Percentiles rank a stretch among this genome's conserved stretches.
phyloP scores from a whole-genome alignment of 2,329 filamentous ascomycete genomes.

The Venturia asperata region DNA sequence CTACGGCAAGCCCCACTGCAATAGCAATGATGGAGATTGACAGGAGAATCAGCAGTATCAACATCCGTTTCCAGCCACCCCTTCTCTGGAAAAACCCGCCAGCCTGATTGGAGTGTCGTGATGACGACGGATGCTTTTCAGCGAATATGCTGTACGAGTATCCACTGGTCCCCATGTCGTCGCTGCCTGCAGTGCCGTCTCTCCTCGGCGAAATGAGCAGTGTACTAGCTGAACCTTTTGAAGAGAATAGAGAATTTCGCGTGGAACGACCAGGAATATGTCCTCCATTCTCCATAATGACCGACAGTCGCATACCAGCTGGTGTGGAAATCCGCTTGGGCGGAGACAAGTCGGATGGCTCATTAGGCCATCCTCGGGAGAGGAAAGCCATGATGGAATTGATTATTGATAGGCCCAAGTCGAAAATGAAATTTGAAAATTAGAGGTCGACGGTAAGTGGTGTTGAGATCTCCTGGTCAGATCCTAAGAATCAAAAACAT shows the following conservation, averaged over 20 bases:
- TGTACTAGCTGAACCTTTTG: constrained; percentile 11
- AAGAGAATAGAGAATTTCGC: constrained; percentile 5
- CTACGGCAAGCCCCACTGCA: constrained; percentile 35
- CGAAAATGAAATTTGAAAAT: neutral
- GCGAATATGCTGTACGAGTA: constrained; percentile 18
- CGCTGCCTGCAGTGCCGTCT: neutral
- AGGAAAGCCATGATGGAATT: neutral
- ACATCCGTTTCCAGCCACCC: constrained; percentile 36
- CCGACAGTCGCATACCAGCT: constrained; percentile 36
- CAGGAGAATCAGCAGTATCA: constrained; percentile 30
- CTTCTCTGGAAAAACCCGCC: constrained; percentile 22
- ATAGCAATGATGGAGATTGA: constrained; percentile 33
- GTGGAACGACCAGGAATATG: constrained; percentile 21
- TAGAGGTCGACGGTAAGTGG: neutral
- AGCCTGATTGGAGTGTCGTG: neutral
- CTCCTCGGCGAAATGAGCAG: neutral
- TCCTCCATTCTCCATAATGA: constrained; percentile 32
- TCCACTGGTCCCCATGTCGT: neutral
- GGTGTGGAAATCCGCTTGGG: constrained; percentile 38
- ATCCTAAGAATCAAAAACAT: neutral
- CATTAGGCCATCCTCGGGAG: constrained; percentile 5
- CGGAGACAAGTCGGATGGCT: constrained; percentile 20
- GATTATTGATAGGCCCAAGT: no score
- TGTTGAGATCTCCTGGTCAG: neutral
- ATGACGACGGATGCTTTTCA: constrained; percentile 6